These are phyloP conservation scores for Eimeria falciformis DNA, from an alignment of 169 alveolate species.

Conservation along the genomic window DNA sequence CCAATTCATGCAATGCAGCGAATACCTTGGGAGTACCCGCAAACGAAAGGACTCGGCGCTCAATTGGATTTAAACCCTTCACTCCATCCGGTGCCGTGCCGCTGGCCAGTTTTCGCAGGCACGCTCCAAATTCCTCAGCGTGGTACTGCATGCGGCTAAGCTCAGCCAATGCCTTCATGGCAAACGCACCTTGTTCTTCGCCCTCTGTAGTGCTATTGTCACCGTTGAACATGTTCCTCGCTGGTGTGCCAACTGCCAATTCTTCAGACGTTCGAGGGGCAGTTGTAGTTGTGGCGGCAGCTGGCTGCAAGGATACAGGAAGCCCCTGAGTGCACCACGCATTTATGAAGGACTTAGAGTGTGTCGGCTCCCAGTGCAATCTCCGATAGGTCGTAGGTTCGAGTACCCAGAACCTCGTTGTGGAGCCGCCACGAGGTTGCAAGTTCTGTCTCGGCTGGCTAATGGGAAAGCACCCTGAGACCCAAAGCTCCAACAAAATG, in stretches of 20 bases:
- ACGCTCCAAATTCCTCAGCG: conserved; percentile 61
- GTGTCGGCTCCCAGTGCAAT: neutral
- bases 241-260: neutral
- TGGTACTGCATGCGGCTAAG: conserved; percentile 54
- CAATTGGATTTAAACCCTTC: conserved; percentile 70
- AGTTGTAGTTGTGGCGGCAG: neutral
- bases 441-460: too few relatives aligned
- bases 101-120: conserved; percentile 71
- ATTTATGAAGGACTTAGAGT: neutral
- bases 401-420: too few relatives aligned
- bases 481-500: too few relatives aligned
- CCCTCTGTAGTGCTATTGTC: neutral
- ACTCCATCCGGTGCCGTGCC: conserved; percentile 75
- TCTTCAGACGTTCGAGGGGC: neutral
- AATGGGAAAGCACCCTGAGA: too few relatives aligned
- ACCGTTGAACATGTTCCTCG: neutral
- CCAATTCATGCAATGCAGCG: conserved; percentile 70
- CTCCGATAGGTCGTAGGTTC: conserved; percentile 9
- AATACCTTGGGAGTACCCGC: conserved; percentile 72
- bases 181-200: conserved; percentile 10
- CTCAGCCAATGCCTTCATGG: conserved; percentile 41
- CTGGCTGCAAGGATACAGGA: conserved; percentile 43
- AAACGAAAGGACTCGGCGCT: conserved; percentile 71
- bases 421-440: too few relatives aligned
- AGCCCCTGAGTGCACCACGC: conserved; percentile 43